phyloP scores from a whole-genome alignment of 495 filamentous ascomycete species.

The Penicillium coprophilum region DNA sequence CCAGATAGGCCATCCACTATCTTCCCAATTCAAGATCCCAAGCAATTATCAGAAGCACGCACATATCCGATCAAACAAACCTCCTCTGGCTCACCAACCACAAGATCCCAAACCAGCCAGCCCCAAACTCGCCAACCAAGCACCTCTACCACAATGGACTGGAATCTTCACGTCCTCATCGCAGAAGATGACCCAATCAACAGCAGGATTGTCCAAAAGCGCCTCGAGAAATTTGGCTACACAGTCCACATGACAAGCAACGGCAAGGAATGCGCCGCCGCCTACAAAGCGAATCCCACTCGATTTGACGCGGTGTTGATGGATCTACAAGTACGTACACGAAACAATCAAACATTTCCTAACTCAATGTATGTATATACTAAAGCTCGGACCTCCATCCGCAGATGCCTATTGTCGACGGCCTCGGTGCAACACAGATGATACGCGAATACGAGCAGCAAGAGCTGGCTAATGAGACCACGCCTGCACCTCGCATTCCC shows the following conservation, averaged over 20 bases:
- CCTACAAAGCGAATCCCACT: constrained; percentile 56
- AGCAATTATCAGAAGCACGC: neutral
- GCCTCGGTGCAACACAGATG: constrained; percentile 72
- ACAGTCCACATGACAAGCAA: constrained; percentile 69
- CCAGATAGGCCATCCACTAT: neutral
- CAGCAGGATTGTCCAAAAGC: constrained; percentile 76
- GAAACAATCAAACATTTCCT: neutral
- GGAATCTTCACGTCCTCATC: constrained; percentile 63
- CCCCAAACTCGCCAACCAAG: neutral
- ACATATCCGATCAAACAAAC: too few species aligned
- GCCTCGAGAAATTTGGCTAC: constrained; percentile 76
- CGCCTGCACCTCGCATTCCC: constrained; percentile 56
- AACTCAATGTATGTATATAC: neutral
- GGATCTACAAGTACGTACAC: constrained; percentile 82
- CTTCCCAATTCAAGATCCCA: neutral
- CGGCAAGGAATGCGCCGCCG: constrained; percentile 75
- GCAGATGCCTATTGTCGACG: constrained; percentile 91
- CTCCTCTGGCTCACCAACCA: neutral
- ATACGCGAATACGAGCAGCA: constrained; percentile 69
- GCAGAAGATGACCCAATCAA: constrained; percentile 92
- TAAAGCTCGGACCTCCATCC: constrained; percentile 6
- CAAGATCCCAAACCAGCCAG: neutral
- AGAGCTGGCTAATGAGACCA: constrained; percentile 35
- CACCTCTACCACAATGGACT: neutral
- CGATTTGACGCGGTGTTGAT: constrained; percentile 83